These are phyloP conservation scores for Austroboletus niveus DNA, from an alignment of 1,284 basidiomycete species.

Conservation along the genomic window DNA sequence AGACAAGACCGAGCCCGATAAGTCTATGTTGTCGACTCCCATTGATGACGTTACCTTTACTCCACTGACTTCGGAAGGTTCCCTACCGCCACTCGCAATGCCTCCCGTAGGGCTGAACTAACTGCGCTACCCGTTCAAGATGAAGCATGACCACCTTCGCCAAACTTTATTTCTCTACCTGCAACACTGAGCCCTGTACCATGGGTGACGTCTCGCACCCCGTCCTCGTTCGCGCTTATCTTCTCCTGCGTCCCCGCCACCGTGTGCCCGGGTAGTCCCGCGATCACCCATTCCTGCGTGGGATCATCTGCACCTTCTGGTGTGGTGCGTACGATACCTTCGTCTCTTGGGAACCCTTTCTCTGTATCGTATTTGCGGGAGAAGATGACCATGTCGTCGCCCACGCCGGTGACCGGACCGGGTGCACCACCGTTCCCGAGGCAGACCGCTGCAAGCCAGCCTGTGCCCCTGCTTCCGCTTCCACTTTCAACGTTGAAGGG, in stretches of 20 bases:
- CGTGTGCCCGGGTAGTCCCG: conserved; percentile 26
- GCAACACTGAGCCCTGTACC: conserved; percentile 20
- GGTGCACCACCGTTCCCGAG: conserved; percentile 27
- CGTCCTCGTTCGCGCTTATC: conserved; percentile 27
- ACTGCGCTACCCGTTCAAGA: conserved; percentile 5
- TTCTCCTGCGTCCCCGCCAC: conserved; percentile 23
- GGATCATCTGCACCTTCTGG: conserved; percentile 20
- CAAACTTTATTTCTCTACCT: conserved; percentile 22
- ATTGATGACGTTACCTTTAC: conserved; percentile 17
- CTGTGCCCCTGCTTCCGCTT: conserved; percentile 10
- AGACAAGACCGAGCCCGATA: conserved; percentile 4
- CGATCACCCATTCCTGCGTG: conserved; percentile 25
- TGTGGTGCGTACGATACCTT: conserved; percentile 14
- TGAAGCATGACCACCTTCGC: conserved; percentile 10
- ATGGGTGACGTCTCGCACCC: conserved; percentile 11
- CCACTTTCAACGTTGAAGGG: conserved; percentile 13
- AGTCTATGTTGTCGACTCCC: conserved; percentile 6
- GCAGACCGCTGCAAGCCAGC: conserved; percentile 29
- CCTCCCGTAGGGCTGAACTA: conserved; percentile 1
- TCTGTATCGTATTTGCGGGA: conserved; percentile 16
- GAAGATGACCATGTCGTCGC: conserved; percentile 21
- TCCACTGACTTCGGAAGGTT: conserved; percentile 5
- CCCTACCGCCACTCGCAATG: background rate
- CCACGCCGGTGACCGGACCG: conserved; percentile 7
- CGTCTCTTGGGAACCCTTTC: conserved; percentile 9